These are phyloP conservation scores for Citrus maxima DNA, from an alignment of 345 rosid species.

Conservation along the genomic window DNA sequence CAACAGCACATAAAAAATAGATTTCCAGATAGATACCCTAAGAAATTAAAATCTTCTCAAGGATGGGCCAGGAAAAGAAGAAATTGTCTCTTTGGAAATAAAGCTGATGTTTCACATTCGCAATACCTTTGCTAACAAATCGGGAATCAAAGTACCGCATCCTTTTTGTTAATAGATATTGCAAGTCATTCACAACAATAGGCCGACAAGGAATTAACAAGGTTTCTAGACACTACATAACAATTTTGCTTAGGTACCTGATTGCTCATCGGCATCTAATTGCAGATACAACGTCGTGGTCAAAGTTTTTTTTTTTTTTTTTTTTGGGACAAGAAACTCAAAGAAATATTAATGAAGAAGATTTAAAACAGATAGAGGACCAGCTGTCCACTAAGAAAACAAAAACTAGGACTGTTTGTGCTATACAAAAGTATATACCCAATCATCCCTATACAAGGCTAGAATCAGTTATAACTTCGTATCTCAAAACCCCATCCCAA, in stretches of 20 bases:
- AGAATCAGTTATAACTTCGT: too few relatives aligned
- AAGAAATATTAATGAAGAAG: too few relatives aligned
- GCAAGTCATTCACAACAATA: not conserved
- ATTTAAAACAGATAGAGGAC: too few relatives aligned
- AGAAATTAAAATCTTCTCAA: not conserved
- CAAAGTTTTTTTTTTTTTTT: too few relatives aligned
- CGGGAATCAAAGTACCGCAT: not conserved
- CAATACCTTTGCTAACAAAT: not conserved
- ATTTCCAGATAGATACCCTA: not conserved
- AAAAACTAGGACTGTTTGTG: too few relatives aligned
- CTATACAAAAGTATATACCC: too few relatives aligned
- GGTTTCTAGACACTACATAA: not conserved
- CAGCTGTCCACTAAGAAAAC: too few relatives aligned
- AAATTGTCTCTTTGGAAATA: not conserved
- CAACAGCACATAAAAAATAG: not conserved
- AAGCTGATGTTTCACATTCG: not conserved
- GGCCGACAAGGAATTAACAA: not conserved
- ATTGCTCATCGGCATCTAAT: not conserved
- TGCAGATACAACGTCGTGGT: not conserved
- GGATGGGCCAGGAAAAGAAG: not conserved
- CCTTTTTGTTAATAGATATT: not conserved
- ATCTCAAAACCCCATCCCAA: too few relatives aligned
- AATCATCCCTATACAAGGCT: too few relatives aligned
- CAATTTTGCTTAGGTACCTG: not conserved
- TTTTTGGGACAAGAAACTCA: too few relatives aligned